Percentiles rank a stretch among this genome's conserved stretches.
These are phyloP conservation scores for Myxozyma kluyveri DNA, from an alignment of 805 yeast species.

Conservation along the genomic window DNA sequence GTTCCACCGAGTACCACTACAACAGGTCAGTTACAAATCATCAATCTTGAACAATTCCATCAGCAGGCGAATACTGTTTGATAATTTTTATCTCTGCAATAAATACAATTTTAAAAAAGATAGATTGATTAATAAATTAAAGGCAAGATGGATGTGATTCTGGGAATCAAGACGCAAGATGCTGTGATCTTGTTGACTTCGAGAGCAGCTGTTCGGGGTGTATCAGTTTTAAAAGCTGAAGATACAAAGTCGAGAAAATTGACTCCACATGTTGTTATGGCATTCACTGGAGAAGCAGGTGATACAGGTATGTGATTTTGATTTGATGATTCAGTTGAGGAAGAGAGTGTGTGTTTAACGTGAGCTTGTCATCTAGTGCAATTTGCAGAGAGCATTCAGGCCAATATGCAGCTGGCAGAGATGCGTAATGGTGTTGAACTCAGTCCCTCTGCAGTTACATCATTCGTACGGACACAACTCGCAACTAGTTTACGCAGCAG, in stretches of 20 bases:
- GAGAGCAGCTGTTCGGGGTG: slow-evolving; percentile 88
- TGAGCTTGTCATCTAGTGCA: slow-evolving; percentile 34
- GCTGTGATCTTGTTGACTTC: slow-evolving; percentile 90
- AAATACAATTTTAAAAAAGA: too few species aligned
- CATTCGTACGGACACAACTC: slow-evolving; percentile 81
- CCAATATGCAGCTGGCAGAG: slow-evolving; percentile 81
- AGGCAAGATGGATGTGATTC: slow-evolving; percentile 72
- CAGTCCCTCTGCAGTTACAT: slow-evolving; percentile 80
- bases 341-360: background rate
- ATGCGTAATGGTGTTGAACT: slow-evolving; percentile 82
- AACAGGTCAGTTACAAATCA: too few species aligned
- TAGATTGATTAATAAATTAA: too few species aligned
- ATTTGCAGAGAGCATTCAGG: slow-evolving; percentile 92
- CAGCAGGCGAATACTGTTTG: too few species aligned
- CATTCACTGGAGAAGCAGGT: slow-evolving; percentile 94
- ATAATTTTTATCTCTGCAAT: too few species aligned
- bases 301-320: slow-evolving; percentile 57
- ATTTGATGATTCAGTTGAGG: background rate
- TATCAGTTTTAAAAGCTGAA: slow-evolving; percentile 69
- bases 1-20: too few species aligned
- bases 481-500: slow-evolving; percentile 88
- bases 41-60: too few species aligned
- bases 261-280: slow-evolving; percentile 75
- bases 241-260: slow-evolving; percentile 79
- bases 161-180: slow-evolving; percentile 81